Evolutionary conservation across 192 early-diverging fungal species (phyloP).

Genomic region (Gonapodya prolifera): DNA sequence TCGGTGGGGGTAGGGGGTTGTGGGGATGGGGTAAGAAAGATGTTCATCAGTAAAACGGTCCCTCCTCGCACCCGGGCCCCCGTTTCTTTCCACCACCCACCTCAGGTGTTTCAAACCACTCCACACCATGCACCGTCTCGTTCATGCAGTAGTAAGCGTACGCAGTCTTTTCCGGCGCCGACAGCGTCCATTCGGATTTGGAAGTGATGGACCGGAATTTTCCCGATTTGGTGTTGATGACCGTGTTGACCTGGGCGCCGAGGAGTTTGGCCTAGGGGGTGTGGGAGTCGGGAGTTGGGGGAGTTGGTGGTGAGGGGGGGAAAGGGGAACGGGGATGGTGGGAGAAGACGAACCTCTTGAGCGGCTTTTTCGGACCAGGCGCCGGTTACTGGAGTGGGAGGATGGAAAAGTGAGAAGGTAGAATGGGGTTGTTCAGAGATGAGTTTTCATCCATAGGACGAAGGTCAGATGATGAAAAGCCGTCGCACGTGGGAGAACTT

Average conservation of each 20-base stretch:
- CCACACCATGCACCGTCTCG: constrained; percentile 95
- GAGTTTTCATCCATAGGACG: too few relatives aligned
- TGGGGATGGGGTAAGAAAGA: background rate
- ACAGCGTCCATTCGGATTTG: constrained; percentile 51
- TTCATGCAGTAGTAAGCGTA: constrained; percentile 97
- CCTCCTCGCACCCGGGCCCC: constrained; percentile 34
- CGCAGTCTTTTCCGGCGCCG: constrained; percentile 54
- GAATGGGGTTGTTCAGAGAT: too few relatives aligned
- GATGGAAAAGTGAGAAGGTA: too few relatives aligned
- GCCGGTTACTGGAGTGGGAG: constrained; percentile 81
- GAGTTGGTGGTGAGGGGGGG: too few relatives aligned
- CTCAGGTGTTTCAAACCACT: too few relatives aligned
- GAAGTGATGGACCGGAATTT: constrained; percentile 43
- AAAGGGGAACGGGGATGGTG: too few relatives aligned
- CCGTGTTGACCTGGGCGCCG: constrained; percentile 69
- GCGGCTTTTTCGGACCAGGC: constrained; percentile 79
- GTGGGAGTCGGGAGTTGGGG: too few relatives aligned
- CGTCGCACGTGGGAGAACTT: too few relatives aligned
- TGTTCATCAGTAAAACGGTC: constrained; percentile 17
- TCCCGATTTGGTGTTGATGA: constrained; percentile 51
- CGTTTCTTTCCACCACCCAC: too few relatives aligned
- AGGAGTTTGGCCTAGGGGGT: constrained; percentile 59
- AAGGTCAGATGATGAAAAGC: too few relatives aligned
- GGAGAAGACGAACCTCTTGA: too few relatives aligned
- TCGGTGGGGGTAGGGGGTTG: too few relatives aligned